Percentiles rank a stretch among this genome's conserved stretches.
Evolutionary conservation across 495 filamentous ascomycete genomes (phyloP).

Genomic region (Hyphodiscus hymeniophilus): DNA sequence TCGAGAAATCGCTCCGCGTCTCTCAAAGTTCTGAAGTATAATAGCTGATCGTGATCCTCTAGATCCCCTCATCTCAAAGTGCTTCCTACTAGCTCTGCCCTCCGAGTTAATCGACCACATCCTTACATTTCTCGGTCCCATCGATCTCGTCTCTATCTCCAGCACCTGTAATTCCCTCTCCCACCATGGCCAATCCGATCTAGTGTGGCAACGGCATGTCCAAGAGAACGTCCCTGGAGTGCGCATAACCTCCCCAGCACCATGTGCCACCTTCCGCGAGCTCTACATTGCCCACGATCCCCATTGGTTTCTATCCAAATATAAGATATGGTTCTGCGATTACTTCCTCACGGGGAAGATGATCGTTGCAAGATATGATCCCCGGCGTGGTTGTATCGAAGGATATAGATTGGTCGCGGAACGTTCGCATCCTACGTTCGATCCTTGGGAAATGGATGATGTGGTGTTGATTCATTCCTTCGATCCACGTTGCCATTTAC

Average conservation of each 20-base stretch:
- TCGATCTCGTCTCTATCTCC: slow-evolving; percentile 47
- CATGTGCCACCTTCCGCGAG: slow-evolving; percentile 52
- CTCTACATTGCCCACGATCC: slow-evolving; percentile 69
- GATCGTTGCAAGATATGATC: slow-evolving; percentile 65
- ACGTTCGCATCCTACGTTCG: slow-evolving; percentile 38
- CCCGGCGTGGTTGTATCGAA: slow-evolving; percentile 65
- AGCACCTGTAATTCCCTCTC: slow-evolving; percentile 46
- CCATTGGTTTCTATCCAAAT: slow-evolving; percentile 72
- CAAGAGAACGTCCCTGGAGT: slow-evolving; percentile 51
- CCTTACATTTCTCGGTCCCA: slow-evolving; percentile 48
- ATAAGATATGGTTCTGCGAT: slow-evolving; percentile 85
- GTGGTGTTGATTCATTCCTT: slow-evolving; percentile 71
- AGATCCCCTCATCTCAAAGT: background rate
- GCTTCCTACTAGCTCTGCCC: slow-evolving; percentile 41
- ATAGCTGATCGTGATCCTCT: background rate
- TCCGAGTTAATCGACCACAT: slow-evolving; percentile 56
- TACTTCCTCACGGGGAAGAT: slow-evolving; percentile 58
- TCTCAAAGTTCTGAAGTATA: background rate
- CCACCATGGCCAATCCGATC: slow-evolving; percentile 43
- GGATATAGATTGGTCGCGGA: slow-evolving; percentile 69
- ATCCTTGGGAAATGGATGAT: slow-evolving; percentile 54
- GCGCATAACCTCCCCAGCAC: slow-evolving; percentile 42
- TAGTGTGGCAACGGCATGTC: slow-evolving; percentile 55
- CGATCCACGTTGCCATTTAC: slow-evolving; percentile 56
- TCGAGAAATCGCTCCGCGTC: background rate